Percentiles rank a stretch among this genome's conserved stretches.
These are phyloP conservation scores for Pisolithus sp. DNA, from an alignment of 768 basidiomycete species.

Conservation along the genomic window DNA sequence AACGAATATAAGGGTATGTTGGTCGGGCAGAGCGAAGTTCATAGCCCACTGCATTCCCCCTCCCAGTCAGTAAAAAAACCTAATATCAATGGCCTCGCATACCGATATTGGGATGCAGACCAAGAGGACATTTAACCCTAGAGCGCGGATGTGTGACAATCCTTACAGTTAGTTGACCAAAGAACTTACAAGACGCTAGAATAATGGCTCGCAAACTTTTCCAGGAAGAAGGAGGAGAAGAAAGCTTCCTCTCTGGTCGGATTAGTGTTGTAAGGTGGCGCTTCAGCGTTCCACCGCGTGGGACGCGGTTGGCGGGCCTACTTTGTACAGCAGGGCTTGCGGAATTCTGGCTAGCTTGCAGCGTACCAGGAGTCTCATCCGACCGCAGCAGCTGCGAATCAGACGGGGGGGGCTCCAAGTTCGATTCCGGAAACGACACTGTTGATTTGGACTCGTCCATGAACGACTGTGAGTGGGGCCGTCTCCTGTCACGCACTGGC, in stretches of 20 bases:
- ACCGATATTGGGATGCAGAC: slow-evolving; percentile 68
- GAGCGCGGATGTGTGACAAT: slow-evolving; percentile 2
- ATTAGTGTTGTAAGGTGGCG: slow-evolving; percentile 23
- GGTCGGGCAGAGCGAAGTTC: slow-evolving; percentile 47
- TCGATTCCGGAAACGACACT: not conserved
- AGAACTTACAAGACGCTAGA: slow-evolving; percentile 48
- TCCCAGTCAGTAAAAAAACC: not conserved
- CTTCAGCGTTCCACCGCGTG: no score
- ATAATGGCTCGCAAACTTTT: slow-evolving; percentile 50
- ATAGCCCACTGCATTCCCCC: slow-evolving; percentile 55
- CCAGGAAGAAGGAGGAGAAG: slow-evolving; percentile 37
- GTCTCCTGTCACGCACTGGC: not conserved
- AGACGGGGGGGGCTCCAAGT: not conserved
- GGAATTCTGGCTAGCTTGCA: slow-evolving; percentile 6
- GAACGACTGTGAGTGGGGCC: not conserved
- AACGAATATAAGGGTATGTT: slow-evolving; percentile 63
- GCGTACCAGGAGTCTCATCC: not conserved
- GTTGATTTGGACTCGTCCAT: not conserved
- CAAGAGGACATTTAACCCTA: slow-evolving; percentile 68
- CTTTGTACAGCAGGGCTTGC: not conserved
- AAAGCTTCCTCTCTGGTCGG: slow-evolving; percentile 32
- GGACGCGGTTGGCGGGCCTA: no score
- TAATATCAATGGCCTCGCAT: slow-evolving; percentile 16
- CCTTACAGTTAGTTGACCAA: not conserved
- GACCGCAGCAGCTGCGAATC: not conserved